phyloP scores from a whole-genome alignment of 306 rosid species.

The Benincasa hispida region DNA sequence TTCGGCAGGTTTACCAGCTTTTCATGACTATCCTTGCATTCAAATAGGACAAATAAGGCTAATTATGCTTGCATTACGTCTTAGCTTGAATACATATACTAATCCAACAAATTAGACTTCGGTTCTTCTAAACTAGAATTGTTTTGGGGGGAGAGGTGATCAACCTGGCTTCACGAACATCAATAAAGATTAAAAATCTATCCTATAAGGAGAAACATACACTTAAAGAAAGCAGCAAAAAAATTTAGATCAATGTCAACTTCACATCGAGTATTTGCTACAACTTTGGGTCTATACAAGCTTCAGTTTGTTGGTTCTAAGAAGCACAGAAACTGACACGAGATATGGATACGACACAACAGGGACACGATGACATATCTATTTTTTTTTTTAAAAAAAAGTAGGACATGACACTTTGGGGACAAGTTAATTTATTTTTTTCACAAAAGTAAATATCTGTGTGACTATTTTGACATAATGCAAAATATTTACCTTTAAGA shows the following conservation, averaged over 20 bases:
- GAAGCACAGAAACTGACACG: too few relatives aligned
- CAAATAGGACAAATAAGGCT: background rate
- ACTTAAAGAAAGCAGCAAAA: background rate
- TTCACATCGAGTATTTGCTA: background rate
- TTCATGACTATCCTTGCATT: background rate
- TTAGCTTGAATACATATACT: background rate
- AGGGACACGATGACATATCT: too few relatives aligned
- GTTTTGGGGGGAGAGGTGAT: background rate
- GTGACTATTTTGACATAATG: too few relatives aligned
- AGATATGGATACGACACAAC: too few relatives aligned
- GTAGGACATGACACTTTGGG: too few relatives aligned
- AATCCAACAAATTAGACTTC: background rate
- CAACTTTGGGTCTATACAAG: background rate
- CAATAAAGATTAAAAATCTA: background rate
- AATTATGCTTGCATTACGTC: background rate
- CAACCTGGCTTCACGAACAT: background rate
- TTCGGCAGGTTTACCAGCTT: background rate
- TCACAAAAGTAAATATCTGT: too few relatives aligned
- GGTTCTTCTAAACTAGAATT: background rate
- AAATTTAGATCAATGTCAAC: background rate
- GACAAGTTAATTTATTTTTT: too few relatives aligned
- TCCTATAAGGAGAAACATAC: background rate
- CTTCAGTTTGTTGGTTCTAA: background rate
- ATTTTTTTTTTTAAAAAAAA: too few relatives aligned
- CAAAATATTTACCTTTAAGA: too few relatives aligned